A percentile compares a stretch with the other conserved stretches of the same genome.
phyloP scores from a whole-genome alignment of 192 early-diverging fungal genomes.

The Rhizophagus clarus region DNA sequence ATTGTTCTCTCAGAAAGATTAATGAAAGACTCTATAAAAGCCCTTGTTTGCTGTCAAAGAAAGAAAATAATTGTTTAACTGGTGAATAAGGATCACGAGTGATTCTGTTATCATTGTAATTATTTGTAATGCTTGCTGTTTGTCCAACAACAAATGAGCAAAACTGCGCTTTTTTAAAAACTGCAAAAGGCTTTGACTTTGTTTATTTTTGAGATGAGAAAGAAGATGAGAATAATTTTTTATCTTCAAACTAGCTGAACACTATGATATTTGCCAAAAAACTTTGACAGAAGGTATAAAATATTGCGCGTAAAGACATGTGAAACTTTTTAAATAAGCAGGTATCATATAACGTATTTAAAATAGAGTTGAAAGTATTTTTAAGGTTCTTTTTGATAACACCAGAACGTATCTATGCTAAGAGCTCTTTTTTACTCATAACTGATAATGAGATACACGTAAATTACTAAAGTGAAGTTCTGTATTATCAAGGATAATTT shows the following conservation, averaged over 20 bases:
- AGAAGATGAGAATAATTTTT: slow-evolving; percentile 18
- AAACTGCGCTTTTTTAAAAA: not conserved
- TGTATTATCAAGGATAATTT: too few species aligned
- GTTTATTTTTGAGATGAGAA: not conserved
- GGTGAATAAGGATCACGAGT: not conserved
- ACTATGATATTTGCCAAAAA: slow-evolving; percentile 8
- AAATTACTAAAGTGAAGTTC: too few species aligned
- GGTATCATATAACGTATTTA: not conserved
- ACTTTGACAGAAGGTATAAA: slow-evolving; percentile 1
- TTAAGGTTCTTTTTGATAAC: not conserved
- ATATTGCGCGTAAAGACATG: too few species aligned
- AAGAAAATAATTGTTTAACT: not conserved
- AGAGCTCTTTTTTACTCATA: too few species aligned
- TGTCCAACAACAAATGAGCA: not conserved
- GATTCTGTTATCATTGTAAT: not conserved
- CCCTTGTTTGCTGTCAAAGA: not conserved
- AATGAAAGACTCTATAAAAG: not conserved
- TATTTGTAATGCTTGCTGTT: not conserved
- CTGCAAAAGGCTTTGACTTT: not conserved
- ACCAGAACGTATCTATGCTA: too few species aligned
- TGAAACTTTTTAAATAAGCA: not conserved
- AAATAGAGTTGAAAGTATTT: slow-evolving; percentile 3
- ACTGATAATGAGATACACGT: too few species aligned
- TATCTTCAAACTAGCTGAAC: slow-evolving; percentile 11
- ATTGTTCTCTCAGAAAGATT: too few species aligned